These are phyloP conservation scores for Pyrrhoderma noxium DNA, from an alignment of 1,284 basidiomycete species.

Conservation along the genomic window DNA sequence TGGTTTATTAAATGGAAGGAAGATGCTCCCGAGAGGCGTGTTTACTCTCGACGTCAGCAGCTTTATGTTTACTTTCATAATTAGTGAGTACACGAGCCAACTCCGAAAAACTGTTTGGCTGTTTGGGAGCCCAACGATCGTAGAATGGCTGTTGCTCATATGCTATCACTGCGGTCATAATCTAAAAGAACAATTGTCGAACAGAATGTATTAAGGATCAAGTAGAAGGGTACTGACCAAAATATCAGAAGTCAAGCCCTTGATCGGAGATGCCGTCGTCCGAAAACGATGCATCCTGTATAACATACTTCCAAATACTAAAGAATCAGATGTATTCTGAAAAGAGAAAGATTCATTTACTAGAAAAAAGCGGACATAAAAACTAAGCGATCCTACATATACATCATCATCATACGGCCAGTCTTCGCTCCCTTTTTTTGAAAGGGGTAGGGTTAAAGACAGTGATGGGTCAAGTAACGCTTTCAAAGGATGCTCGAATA, in stretches of 20 bases:
- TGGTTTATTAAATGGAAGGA: neutral
- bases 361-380: neutral
- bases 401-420: conserved; percentile 71
- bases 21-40: conserved; percentile 13
- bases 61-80: conserved; percentile 1
- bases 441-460: conserved; percentile 41
- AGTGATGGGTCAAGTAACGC: conserved; percentile 57
- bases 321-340: conserved; percentile 51
- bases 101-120: conserved; percentile 24
- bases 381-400: conserved; percentile 43
- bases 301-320: conserved; percentile 36
- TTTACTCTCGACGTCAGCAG: conserved; percentile 1
- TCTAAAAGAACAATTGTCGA: conserved; percentile 31
- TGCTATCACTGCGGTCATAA: conserved; percentile 50
- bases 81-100: conserved; percentile 9
- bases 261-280: conserved; percentile 67
- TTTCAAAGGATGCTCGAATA: conserved; percentile 74
- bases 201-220: neutral
- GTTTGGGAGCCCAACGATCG: conserved; percentile 42
- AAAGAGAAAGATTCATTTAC: neutral
- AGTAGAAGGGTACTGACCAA: conserved; percentile 36
- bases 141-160: conserved; percentile 42
- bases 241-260: conserved; percentile 78
- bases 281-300: conserved; percentile 77
- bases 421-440: conserved; percentile 52